Evolutionary conservation across 1,139 yeast species (phyloP).

Genomic region (Sugiyamaella neomexicana): DNA sequence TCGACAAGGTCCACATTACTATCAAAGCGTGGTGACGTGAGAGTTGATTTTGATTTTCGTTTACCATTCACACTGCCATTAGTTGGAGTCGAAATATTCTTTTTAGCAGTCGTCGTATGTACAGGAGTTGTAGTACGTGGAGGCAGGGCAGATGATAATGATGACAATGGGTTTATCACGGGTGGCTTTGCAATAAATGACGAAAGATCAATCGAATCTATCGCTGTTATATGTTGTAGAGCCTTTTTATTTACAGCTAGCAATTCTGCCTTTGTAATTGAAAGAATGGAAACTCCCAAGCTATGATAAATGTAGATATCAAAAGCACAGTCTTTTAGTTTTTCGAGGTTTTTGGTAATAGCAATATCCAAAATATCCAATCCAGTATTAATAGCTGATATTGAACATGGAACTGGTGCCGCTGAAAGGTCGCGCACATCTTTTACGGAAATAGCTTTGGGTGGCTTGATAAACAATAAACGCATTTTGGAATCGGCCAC

Average conservation of each 20-base stretch:
- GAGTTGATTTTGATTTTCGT: background rate
- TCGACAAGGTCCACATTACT: constrained; percentile 15
- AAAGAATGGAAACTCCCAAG: constrained; percentile 28
- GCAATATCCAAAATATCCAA: constrained; percentile 23
- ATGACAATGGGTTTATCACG: background rate
- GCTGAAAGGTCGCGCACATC: background rate
- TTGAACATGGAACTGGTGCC: constrained; percentile 1
- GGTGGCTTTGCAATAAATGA: background rate
- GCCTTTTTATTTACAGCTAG: constrained; percentile 1
- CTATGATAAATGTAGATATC: constrained; percentile 30
- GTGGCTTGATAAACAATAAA: constrained; percentile 17
- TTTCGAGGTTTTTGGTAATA: constrained; percentile 26
- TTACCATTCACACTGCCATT: background rate
- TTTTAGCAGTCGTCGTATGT: background rate
- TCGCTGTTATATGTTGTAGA: constrained; percentile 2
- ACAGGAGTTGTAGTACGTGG: background rate
- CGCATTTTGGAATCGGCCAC: constrained; percentile 11
- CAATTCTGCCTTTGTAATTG: constrained; percentile 20
- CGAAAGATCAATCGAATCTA: constrained; percentile 2
- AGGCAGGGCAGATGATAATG: background rate
- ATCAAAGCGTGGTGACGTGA: background rate
- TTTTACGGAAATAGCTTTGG: background rate
- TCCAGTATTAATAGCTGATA: constrained; percentile 18
- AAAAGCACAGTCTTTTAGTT: constrained; percentile 21
- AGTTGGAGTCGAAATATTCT: background rate